These are phyloP conservation scores for Suhomyces guaymorum DNA, from an alignment of 1,139 yeast genomes.

Conservation along the genomic window DNA sequence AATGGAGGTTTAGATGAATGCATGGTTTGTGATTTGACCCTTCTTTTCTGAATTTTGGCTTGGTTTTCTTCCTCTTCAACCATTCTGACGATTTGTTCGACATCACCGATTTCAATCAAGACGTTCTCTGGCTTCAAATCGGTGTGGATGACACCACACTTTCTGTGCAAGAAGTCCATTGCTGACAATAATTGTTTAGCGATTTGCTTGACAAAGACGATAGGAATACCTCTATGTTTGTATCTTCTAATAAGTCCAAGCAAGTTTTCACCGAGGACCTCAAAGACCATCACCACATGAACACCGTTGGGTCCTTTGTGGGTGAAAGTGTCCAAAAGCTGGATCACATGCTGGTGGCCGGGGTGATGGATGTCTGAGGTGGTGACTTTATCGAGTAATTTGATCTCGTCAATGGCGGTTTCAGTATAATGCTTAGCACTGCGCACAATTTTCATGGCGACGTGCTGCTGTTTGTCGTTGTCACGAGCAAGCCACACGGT, in stretches of 20 bases:
- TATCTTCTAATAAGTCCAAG: slow-evolving; percentile 41
- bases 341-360: slow-evolving; percentile 44
- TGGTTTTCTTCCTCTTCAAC: slow-evolving; percentile 34
- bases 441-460: slow-evolving; percentile 46
- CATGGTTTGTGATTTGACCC: slow-evolving; percentile 13
- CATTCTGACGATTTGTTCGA: slow-evolving; percentile 34
- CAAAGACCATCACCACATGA: slow-evolving; percentile 48
- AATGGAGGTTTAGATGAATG: slow-evolving; percentile 9
- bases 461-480: slow-evolving; percentile 37
- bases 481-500: slow-evolving; percentile 53
- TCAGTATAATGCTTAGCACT: slow-evolving; percentile 41
- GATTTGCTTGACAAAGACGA: slow-evolving; percentile 38
- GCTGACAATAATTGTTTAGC: slow-evolving; percentile 41
- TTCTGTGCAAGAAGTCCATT: slow-evolving; percentile 42
- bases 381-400: slow-evolving; percentile 36
- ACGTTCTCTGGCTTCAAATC: slow-evolving; percentile 49
- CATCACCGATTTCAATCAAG: slow-evolving; percentile 42
- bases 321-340: slow-evolving; percentile 41
- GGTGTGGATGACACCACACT: slow-evolving; percentile 46
- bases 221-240: slow-evolving; percentile 42
- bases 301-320: slow-evolving; percentile 45
- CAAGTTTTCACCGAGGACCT: slow-evolving; percentile 44
- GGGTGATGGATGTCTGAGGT: slow-evolving; percentile 31
- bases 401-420: slow-evolving; percentile 47
- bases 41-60: slow-evolving; percentile 14